These are phyloP conservation scores for Aspergillus fischeri DNA, from an alignment of 2,329 filamentous ascomycete species.

Conservation along the genomic window DNA sequence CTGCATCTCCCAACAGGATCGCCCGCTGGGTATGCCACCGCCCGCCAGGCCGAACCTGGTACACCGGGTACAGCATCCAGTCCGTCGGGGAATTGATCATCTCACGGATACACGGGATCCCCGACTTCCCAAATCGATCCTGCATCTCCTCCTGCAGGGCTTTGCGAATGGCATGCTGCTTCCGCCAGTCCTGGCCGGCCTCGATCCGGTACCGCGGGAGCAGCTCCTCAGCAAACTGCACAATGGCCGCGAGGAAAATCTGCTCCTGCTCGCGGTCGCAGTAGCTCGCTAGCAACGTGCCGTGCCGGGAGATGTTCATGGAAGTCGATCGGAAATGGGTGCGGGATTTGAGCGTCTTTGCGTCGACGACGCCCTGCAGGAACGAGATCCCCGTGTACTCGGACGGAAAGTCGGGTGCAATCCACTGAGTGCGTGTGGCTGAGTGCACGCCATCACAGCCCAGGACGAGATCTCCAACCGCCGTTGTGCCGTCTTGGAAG, in stretches of 20 bases:
- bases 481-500: conserved; percentile 36
- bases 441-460: conserved; percentile 43
- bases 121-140: conserved; percentile 31
- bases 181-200: conserved; percentile 31
- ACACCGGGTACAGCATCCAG: conserved; percentile 45
- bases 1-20: conserved; percentile 45
- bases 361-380: conserved; percentile 32
- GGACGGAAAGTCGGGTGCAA: conserved; percentile 33
- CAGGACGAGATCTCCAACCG: conserved; percentile 34
- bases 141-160: conserved; percentile 34
- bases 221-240: conserved; percentile 31
- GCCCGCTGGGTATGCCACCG: conserved; percentile 39
- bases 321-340: conserved; percentile 39
- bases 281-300: conserved; percentile 39
- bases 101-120: conserved; percentile 35
- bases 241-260: conserved; percentile 39
- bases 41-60: conserved; percentile 35
- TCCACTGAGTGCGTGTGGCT: conserved; percentile 31
- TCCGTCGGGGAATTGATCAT: conserved; percentile 32
- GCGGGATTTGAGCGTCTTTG: conserved; percentile 19
- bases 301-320: conserved; percentile 37
- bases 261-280: conserved; percentile 32
- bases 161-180: conserved; percentile 30
- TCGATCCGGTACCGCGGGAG: conserved; percentile 22
- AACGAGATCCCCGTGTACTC: conserved; percentile 42